Evolutionary conservation across 108 stramenopile genomes (phyloP), one percentile per base, ranked within the genome.

Genomic region (Craspedostauros australis): DNA sequence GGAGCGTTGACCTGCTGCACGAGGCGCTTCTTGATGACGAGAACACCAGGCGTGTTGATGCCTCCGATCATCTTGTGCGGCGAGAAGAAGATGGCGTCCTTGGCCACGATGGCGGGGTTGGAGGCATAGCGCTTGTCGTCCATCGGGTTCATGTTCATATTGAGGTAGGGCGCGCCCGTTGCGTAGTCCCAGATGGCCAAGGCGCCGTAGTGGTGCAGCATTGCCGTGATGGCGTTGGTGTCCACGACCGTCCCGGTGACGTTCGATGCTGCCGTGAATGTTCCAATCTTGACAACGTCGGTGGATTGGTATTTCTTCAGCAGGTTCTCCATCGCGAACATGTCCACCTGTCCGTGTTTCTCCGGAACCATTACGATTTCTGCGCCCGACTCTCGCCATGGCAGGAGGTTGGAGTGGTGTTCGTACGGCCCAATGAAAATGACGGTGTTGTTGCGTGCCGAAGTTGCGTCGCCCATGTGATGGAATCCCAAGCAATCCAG

Each of bases 381-480:
- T 36, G 42, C 42, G 22, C 91, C 91, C 7, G 82, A 75, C 73
- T 99, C 98, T 52, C 96, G 61, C 96, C 96, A 99, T 1, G 96
- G 96, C 4, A 99, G 56, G 28, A 99, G 54, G 64, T 96, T 97
- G 46, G 93, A 94, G 58, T 99, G 98, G 64, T 99, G 98, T 69
- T 95, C 96, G 46, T 86, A 96, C 8, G 96, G 94, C 5, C 96
- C 91, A 19, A 91, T 71, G 60, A 99, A 86, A 14, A 98, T 81
- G 1, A 96, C 72, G 5, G 80, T 80, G n/a, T 45, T 72, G 28
- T 43, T 40, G 9, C 3, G 12, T 39, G 7, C 20, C 29, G 30
- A 29, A 5, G 4, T 58, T 41, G 7, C 54, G 27, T 60, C 34
- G 33, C 22, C 21, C 7, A 27, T 42, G 27, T 50, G 38, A 12